These are phyloP conservation scores for Kodamaea fukazawae DNA, from an alignment of 805 yeast species.

Conservation along the genomic window DNA sequence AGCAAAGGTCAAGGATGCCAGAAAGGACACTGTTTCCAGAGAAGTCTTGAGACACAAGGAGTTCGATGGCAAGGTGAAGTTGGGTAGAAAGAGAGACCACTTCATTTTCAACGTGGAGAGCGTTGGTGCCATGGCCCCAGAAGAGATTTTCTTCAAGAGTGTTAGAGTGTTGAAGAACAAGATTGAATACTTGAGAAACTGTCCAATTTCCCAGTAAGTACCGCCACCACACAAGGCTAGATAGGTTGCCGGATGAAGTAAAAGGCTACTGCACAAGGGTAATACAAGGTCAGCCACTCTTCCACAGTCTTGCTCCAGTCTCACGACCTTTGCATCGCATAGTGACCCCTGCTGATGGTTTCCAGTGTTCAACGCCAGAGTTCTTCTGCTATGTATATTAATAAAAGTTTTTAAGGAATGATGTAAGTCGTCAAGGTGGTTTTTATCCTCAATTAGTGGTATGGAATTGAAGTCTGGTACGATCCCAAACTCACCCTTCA, in stretches of 20 bases:
- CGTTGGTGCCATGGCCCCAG: slow-evolving; percentile 96
- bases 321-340: too few species aligned
- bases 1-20: slow-evolving; percentile 83
- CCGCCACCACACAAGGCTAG: neutral
- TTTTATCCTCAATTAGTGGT: too few species aligned
- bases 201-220: slow-evolving; percentile 66
- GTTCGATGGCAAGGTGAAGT: slow-evolving; percentile 81
- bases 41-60: slow-evolving; percentile 94
- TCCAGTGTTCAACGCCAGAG: neutral
- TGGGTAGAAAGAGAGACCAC: slow-evolving; percentile 90
- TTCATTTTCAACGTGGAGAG: slow-evolving; percentile 93
- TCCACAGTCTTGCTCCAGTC: too few species aligned
- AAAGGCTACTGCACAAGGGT: too few species aligned
- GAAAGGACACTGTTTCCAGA: slow-evolving; percentile 95
- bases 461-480: too few species aligned
- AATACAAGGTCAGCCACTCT: too few species aligned
- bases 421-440: too few species aligned
- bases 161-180: slow-evolving; percentile 83
- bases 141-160: slow-evolving; percentile 89
- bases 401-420: too few species aligned
- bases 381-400: too few species aligned
- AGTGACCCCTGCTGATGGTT: too few species aligned
- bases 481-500: too few species aligned
- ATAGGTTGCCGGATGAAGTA: too few species aligned
- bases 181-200: slow-evolving; percentile 72